A percentile compares a stretch with the other conserved stretches of the same genome.
Conservation (phyloP, 2,329 filamentous ascomycete species). For the Beauveria sp. region DNA sequence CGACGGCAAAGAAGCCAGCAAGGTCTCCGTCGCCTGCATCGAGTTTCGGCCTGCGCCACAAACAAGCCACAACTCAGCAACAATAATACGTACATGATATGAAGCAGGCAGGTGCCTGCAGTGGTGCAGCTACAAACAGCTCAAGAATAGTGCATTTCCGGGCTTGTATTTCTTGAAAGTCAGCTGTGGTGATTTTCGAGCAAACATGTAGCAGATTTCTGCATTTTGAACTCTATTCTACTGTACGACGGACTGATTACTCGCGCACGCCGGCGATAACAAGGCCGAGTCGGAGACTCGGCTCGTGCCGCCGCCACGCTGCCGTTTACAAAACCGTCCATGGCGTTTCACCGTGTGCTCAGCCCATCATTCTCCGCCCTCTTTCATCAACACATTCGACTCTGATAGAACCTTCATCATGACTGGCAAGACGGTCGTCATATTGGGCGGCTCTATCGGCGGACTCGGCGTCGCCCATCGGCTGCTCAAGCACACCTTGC, state of each 20-base stretch:
- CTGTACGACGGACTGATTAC: background rate
- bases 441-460: conserved; percentile 47
- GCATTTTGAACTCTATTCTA: background rate
- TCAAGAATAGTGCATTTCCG: background rate
- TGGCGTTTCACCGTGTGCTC: background rate
- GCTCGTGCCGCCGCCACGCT: background rate
- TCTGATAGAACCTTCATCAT: background rate
- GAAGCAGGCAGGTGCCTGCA: background rate
- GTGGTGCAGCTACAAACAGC: background rate
- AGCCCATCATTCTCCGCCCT: background rate
- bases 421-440: conserved; percentile 40
- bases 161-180: background rate
- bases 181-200: background rate
- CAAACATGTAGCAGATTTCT: background rate
- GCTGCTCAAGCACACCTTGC: conserved; percentile 44
- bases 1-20: background rate
- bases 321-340: background rate
- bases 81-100: too few species aligned
- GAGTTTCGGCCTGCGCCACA: background rate
- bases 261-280: background rate
- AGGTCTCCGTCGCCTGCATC: background rate
- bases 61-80: background rate
- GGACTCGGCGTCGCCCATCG: conserved; percentile 47
- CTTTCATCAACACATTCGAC: background rate
- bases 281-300: background rate